Percentiles rank a stretch among this genome's conserved stretches.
phyloP scores from a whole-genome alignment of 306 rosid species.

The Lathyrus oleraceus region DNA sequence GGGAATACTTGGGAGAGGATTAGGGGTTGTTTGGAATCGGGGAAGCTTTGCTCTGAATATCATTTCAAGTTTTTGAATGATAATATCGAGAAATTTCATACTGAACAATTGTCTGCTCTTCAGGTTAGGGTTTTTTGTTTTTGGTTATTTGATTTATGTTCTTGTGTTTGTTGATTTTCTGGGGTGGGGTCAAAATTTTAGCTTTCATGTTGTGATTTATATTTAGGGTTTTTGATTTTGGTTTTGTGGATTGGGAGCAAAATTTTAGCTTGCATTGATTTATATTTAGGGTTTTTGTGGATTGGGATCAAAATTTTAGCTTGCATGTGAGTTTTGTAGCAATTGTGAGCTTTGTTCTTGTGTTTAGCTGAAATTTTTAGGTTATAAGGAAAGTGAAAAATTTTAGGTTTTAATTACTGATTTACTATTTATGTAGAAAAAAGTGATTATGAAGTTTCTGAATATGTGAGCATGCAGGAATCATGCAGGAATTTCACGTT shows the following conservation, averaged over 20 bases:
- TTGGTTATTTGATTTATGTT: neutral
- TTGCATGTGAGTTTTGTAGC: neutral
- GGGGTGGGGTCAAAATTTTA: neutral
- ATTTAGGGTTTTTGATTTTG: neutral
- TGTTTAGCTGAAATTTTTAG: neutral
- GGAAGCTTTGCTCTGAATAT: constrained; percentile 52
- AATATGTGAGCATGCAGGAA: neutral
- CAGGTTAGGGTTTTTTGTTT: constrained; percentile 50
- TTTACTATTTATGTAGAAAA: neutral
- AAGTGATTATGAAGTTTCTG: neutral
- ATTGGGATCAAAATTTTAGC: no score
- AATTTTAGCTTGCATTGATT: neutral
- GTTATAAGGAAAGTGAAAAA: neutral
- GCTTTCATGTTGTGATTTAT: constrained; percentile 15
- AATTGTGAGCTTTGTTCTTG: neutral
- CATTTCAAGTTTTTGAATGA: constrained; percentile 9
- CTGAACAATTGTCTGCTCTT: constrained; percentile 50
- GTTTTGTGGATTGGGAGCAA: neutral
- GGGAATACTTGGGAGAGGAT: constrained; percentile 60
- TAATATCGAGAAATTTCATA: constrained; percentile 27
- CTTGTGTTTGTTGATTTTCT: neutral
- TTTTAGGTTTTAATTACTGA: no score
- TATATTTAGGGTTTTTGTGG: neutral
- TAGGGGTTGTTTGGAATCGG: constrained; percentile 59
- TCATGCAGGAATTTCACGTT: constrained; percentile 1